A percentile compares a stretch with the other conserved stretches of the same genome.
Evolutionary conservation across 805 yeast genomes (phyloP).

Genomic region (Wickerhamiella cacticola): DNA sequence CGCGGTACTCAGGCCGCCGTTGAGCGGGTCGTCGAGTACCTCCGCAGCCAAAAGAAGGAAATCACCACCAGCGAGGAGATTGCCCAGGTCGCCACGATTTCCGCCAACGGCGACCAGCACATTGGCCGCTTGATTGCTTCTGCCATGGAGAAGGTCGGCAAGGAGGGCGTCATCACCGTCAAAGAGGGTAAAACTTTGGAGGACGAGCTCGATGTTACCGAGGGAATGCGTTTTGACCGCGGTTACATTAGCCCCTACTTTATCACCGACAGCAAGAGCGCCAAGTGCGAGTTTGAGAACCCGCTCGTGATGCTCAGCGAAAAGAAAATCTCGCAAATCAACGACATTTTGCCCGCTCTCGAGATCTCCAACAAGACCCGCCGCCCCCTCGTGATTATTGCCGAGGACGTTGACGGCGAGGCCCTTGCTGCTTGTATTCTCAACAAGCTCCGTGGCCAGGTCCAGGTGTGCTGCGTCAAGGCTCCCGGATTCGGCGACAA

Average conservation of each 20-base stretch:
- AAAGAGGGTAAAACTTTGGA: constrained; percentile 95
- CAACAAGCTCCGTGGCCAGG: constrained; percentile 96
- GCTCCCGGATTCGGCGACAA: constrained; percentile 99
- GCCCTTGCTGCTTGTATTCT: constrained; percentile 96
- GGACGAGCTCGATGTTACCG: constrained; percentile 92
- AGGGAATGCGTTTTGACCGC: constrained; percentile 97
- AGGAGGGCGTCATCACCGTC: constrained; percentile 97
- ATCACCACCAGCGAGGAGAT: constrained; percentile 89
- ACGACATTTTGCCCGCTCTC: constrained; percentile 83
- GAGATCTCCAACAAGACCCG: constrained; percentile 87
- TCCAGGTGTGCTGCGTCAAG: constrained; percentile 92
- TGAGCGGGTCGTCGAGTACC: constrained; percentile 75
- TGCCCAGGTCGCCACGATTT: constrained; percentile 95
- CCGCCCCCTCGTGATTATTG: constrained; percentile 84
- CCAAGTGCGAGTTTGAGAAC: constrained; percentile 90
- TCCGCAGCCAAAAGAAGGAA: constrained; percentile 78
- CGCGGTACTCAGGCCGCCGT: constrained; percentile 96
- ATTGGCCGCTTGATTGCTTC: constrained; percentile 82
- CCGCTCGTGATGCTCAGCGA: constrained; percentile 81
- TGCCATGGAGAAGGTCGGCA: constrained; percentile 98
- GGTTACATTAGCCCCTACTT: constrained; percentile 96
- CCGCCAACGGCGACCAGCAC: constrained; percentile 92
- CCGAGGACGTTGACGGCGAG: constrained; percentile 96
- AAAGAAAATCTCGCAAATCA: constrained; percentile 82
- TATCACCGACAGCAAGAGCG: constrained; percentile 81